Evolutionary conservation across 1,284 basidiomycete species (phyloP).

Genomic region (Boletellus dicymbophilus): DNA sequence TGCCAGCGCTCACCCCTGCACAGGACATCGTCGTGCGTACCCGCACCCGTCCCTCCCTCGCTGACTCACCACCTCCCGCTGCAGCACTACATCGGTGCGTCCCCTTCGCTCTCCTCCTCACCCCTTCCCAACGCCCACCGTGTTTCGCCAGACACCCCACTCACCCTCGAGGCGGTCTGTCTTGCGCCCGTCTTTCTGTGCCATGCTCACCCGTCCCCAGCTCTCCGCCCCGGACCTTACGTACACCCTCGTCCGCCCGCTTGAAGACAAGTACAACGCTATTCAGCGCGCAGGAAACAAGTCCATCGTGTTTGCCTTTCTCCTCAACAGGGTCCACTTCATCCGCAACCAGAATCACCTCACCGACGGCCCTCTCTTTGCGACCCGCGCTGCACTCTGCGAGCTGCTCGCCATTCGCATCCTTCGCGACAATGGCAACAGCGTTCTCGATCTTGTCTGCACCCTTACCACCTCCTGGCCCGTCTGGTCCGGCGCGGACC

Average conservation of each 20-base stretch:
- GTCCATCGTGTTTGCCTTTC: constrained; percentile 84
- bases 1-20: not conserved
- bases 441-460: constrained; percentile 75
- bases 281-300: constrained; percentile 68
- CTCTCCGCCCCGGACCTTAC: constrained; percentile 82
- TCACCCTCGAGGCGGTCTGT: constrained; percentile 33
- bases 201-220: constrained; percentile 39
- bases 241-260: constrained; percentile 79
- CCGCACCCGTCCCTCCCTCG: not conserved
- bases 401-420: constrained; percentile 87
- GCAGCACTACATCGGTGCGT: constrained; percentile 34
- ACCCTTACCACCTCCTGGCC: constrained; percentile 88
- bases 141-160: constrained; percentile 26
- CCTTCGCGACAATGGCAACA: constrained; percentile 77
- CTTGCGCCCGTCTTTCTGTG: not conserved
- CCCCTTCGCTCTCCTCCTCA: not conserved
- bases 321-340: constrained; percentile 90
- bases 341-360: constrained; percentile 66
- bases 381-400: constrained; percentile 79
- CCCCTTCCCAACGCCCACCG: not conserved
- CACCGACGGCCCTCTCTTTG: constrained; percentile 66
- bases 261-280: constrained; percentile 71
- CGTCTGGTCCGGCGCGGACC: constrained; percentile 82
- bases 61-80: constrained; percentile 9
- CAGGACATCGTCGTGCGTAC: constrained; percentile 62